Evolutionary conservation across 352 stramenopile genomes (phyloP), one percentile per base, ranked within the genome.

Genomic region (Halophytophthora polymorphica): DNA sequence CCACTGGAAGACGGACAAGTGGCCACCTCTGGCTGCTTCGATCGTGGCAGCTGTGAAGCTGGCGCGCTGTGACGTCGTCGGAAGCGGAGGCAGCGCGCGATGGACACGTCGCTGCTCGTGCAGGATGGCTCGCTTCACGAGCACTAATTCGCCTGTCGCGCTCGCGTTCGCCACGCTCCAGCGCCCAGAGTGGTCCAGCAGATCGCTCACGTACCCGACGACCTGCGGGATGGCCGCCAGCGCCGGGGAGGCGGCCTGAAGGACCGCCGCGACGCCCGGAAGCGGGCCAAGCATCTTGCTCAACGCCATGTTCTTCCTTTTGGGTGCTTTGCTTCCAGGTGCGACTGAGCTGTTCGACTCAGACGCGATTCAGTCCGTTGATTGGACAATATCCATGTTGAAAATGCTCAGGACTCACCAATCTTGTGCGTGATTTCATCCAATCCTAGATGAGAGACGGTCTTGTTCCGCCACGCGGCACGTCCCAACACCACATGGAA

Each of bases 101-200:
- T 28, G n/a, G 21, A 42, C 19, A 23, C 61, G 56, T 6, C 48
- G 37, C 43, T 56, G 45, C 28, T 62, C 56, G 43, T 66, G 61
- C n/a, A 45, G 40, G 0, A 49, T 52, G 21, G 69, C 53, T 33
- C 64, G 64, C 38, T 70, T 57, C 34, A 73, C 41, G 3, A 73
- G 53, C 3, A 28, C 44, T 29, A 73, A 21, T 29, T 61, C 31
- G n/a, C 60, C 64, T 8, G 50, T 56, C 11, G 60, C 48, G 37
- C 60, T 67, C 35, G 64, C 64, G 10, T 59, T 37, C 38, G 60
- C 59, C 15, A 72, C 50, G 13, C 41, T 66, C 59, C 55, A 72
- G 19, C 57, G 36, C 15, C 34, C 35, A 7, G 64, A 66, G 45
- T 56, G 66, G 59, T 72, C 64, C 18, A 69, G 46, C 21, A 60